Evolutionary conservation across 768 basidiomycete species (phyloP).

Genomic region (Pulveroboletus sp.): DNA sequence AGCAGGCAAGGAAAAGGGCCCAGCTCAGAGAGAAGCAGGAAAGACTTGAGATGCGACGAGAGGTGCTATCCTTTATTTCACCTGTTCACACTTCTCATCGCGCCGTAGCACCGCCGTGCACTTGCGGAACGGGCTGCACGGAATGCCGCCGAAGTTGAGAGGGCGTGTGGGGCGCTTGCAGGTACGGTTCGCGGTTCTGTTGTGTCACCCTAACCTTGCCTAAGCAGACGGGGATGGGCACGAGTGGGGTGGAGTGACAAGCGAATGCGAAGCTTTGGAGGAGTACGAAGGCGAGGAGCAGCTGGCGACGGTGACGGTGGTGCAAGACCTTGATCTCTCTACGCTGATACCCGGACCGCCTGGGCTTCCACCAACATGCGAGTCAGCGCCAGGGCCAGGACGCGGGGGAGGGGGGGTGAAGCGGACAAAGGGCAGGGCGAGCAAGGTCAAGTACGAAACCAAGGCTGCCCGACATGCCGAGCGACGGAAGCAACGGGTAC

Average conservation of each 20-base stretch:
- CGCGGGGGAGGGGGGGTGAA: not conserved
- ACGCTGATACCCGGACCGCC: constrained; percentile 47
- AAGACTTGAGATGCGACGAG: constrained; percentile 65
- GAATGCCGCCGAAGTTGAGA: constrained; percentile 76
- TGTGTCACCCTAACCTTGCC: constrained; percentile 11
- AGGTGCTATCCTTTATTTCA: constrained; percentile 46
- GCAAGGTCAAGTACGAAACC: constrained; percentile 59
- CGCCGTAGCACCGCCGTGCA: constrained; percentile 63
- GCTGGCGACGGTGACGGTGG: constrained; percentile 84
- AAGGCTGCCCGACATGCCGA: constrained; percentile 61
- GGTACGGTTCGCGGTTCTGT: constrained; percentile 31
- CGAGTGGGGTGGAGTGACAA: constrained; percentile 45
- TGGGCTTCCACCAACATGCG: constrained; percentile 29
- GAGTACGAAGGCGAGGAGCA: constrained; percentile 82
- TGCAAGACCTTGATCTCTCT: constrained; percentile 85
- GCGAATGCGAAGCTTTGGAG: constrained; percentile 38
- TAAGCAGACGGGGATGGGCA: constrained; percentile 33
- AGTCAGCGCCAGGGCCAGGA: not conserved
- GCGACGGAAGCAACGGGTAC: constrained; percentile 55
- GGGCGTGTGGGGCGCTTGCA: constrained; percentile 54
- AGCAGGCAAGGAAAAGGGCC: constrained; percentile 71
- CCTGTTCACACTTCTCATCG: constrained; percentile 9
- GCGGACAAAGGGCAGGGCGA: constrained; percentile 22
- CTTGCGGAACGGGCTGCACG: constrained; percentile 71
- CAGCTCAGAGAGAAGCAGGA: constrained; percentile 73